phyloP scores from a whole-genome alignment of 1,284 basidiomycete genomes.

The Apiotrichum domesticum region DNA sequence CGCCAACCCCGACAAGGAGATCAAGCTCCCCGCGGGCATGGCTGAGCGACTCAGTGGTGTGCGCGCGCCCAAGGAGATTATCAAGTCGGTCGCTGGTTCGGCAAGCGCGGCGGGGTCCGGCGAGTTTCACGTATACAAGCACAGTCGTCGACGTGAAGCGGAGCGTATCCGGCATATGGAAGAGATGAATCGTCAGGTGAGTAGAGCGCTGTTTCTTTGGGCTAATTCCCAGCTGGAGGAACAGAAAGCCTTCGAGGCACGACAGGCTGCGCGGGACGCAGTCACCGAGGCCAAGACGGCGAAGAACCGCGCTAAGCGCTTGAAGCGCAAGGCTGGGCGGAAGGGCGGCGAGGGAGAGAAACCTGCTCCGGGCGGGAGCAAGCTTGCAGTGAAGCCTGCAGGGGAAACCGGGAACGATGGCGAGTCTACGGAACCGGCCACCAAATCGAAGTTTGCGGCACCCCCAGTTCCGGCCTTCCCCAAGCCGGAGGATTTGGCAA shows the following conservation, averaged over 20 bases:
- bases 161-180: constrained; percentile 89
- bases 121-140: constrained; percentile 98
- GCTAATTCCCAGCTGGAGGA: constrained; percentile 55
- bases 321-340: constrained; percentile 74
- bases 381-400: constrained; percentile 21
- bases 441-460: background rate
- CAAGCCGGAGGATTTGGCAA: constrained; percentile 1
- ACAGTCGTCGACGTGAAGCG: constrained; percentile 85
- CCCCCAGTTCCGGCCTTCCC: background rate
- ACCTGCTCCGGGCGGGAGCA: constrained; percentile 23
- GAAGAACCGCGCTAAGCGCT: constrained; percentile 83
- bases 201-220: constrained; percentile 20
- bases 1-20: constrained; percentile 75
- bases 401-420: too few relatives aligned
- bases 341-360: constrained; percentile 39
- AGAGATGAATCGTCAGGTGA: constrained; percentile 68
- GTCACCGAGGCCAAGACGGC: constrained; percentile 76
- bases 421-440: too few relatives aligned
- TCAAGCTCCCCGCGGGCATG: constrained; percentile 60
- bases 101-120: constrained; percentile 83
- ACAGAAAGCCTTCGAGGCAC: constrained; percentile 60
- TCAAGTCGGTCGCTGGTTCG: constrained; percentile 96
- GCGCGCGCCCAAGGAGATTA: constrained; percentile 83
- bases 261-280: constrained; percentile 60
- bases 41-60: background rate